These are phyloP conservation scores for Hericium erinaceus DNA, from an alignment of 768 basidiomycete genomes.

Conservation along the genomic window DNA sequence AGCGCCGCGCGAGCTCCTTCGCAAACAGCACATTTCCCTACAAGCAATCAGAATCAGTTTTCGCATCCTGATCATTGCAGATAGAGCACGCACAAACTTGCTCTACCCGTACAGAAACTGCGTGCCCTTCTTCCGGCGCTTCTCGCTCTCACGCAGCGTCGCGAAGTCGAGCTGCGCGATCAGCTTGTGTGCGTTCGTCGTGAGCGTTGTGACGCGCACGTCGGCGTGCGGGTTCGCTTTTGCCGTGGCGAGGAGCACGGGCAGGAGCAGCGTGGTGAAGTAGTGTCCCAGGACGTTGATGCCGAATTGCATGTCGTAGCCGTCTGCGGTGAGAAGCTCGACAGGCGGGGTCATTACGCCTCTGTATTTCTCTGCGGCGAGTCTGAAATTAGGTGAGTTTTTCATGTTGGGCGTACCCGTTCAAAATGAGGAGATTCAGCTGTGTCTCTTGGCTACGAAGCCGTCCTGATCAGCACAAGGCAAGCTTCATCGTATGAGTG, in stretches of 20 bases:
- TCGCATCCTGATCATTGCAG: background rate
- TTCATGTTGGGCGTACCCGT: slow-evolving; percentile 23
- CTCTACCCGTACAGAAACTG: background rate
- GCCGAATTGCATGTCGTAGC: slow-evolving; percentile 46
- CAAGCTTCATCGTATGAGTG: background rate
- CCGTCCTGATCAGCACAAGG: background rate
- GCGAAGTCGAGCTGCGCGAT: slow-evolving; percentile 28
- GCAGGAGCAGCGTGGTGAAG: slow-evolving; percentile 48
- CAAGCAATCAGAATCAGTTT: background rate
- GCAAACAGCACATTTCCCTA: slow-evolving; percentile 36
- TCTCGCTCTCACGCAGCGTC: slow-evolving; percentile 22
- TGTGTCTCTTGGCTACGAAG: slow-evolving; percentile 29
- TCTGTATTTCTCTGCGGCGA: slow-evolving; percentile 17
- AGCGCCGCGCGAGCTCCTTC: slow-evolving; percentile 31
- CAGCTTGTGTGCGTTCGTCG: slow-evolving; percentile 29
- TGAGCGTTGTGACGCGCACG: slow-evolving; percentile 35
- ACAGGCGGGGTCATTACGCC: slow-evolving; percentile 37
- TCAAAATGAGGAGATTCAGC: slow-evolving; percentile 40
- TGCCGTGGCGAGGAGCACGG: slow-evolving; percentile 32
- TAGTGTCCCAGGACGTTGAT: slow-evolving; percentile 50
- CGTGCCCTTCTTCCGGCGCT: slow-evolving; percentile 8
- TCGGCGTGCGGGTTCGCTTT: slow-evolving; percentile 22
- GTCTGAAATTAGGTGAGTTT: too few relatives aligned
- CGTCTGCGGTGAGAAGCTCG: slow-evolving; percentile 32
- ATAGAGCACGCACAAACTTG: background rate